Percentiles rank a stretch among this genome's conserved stretches.
These are phyloP conservation scores for Jatropha podagrica DNA, from an alignment of 441 rosid genomes.

Conservation along the genomic window DNA sequence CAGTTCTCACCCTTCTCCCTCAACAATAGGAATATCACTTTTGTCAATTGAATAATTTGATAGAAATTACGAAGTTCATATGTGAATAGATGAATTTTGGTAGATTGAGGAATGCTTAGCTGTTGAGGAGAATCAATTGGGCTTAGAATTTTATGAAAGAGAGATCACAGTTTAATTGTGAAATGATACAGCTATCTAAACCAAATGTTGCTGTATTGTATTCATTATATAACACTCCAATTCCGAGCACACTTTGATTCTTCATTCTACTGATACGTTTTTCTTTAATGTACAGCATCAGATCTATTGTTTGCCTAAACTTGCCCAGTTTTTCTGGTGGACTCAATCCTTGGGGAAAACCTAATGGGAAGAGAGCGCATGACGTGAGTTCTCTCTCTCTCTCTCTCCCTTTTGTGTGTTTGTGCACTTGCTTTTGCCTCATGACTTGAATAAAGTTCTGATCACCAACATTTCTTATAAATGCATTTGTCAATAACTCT, in stretches of 20 bases:
- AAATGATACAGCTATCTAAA: not conserved
- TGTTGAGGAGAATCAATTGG: not conserved
- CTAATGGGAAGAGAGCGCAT: conserved; percentile 48
- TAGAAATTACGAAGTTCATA: not conserved
- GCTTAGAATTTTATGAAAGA: not conserved
- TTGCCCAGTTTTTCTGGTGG: conserved; percentile 99
- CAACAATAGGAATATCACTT: not conserved
- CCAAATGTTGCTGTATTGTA: not conserved
- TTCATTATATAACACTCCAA: not conserved
- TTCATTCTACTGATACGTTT: conserved; percentile 2
- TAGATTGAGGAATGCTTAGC: not conserved
- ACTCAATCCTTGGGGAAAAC: conserved; percentile 90
- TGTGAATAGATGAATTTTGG: not conserved
- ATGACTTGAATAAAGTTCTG: not conserved
- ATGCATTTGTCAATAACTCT: not conserved
- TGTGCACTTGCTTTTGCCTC: no score
- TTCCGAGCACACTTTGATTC: not conserved
- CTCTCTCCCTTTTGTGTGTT: no score
- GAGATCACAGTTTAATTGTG: not conserved
- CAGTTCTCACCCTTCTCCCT: not conserved
- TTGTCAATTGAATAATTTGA: not conserved
- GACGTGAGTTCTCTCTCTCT: conserved; percentile 39
- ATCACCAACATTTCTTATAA: not conserved
- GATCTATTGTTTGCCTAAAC: conserved; percentile 92
- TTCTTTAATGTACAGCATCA: conserved; percentile 52